A percentile compares a stretch with the other conserved stretches of the same genome.
Conservation (phyloP, 768 basidiomycete species). For the Russula ochroleuca region DNA sequence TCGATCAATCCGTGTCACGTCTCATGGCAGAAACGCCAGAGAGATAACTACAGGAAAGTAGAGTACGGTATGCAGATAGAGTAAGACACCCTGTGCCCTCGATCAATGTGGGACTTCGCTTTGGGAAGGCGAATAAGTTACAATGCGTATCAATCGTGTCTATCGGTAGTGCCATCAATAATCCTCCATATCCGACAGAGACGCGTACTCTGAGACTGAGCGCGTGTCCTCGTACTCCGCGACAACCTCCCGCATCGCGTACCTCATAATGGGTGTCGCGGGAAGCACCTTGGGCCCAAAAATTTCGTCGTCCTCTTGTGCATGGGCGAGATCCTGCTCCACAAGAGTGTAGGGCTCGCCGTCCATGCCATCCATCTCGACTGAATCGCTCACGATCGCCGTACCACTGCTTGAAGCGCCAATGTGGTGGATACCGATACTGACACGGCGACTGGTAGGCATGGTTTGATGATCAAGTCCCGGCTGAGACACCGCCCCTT, state of each 20-base stretch:
- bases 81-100: neutral
- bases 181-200: slow-evolving; percentile 72
- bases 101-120: neutral
- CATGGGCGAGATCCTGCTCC: slow-evolving; percentile 42
- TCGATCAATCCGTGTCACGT: neutral
- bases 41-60: neutral
- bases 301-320: slow-evolving; percentile 47
- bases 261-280: slow-evolving; percentile 75
- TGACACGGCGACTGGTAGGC: slow-evolving; percentile 29
- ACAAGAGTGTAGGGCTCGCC: slow-evolving; percentile 39
- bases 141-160: slow-evolving; percentile 5
- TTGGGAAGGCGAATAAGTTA: slow-evolving; percentile 18
- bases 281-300: slow-evolving; percentile 75
- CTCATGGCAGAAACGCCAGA: neutral
- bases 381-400: slow-evolving; percentile 28
- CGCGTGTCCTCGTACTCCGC: slow-evolving; percentile 76
- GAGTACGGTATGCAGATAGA: slow-evolving; percentile 11
- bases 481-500: slow-evolving; percentile 27
- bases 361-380: slow-evolving; percentile 36
- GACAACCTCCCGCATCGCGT: slow-evolving; percentile 79
- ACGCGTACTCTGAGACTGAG: slow-evolving; percentile 75
- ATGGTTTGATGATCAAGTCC: slow-evolving; percentile 27
- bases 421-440: slow-evolving; percentile 26
- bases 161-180: slow-evolving; percentile 40
- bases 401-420: slow-evolving; percentile 29